Base-by-base conservation (phyloP, 192 early-diverging fungal species). In the Coemansia reversa region DNA sequence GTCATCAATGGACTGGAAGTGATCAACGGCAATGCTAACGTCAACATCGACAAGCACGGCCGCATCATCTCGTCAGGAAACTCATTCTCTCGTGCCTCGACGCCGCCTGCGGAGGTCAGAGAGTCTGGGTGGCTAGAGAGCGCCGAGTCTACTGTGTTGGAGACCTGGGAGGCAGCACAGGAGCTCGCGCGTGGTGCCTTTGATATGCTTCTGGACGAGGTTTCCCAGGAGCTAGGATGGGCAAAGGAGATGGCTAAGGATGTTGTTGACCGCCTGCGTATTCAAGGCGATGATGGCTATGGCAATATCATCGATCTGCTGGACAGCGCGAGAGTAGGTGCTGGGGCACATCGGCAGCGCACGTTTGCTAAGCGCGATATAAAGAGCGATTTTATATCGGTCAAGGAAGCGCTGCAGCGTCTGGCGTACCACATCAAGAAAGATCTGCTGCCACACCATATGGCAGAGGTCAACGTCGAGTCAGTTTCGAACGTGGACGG, bases 351-450 rank as follows among this genome's bases (percentile, higher is more conserved):
- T 28, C 62, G 49, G 28, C 65, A 68, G 60, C 60, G 33, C 20
- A 30, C 33, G 50, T 62, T 69, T 32, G 53, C 25, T 12, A 45
- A 27, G 20, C 67, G 67, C 51, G 35, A 39, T 20, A 56, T 72
- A 51, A 39, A 74, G 51, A 23, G 60, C 51, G 56, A 70, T 33
- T 69, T 58, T 19, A 64, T 88, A 33, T 79, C 83, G 9, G 88
- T 84, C 60, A 80, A 84, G 57, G 87, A 92, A 48, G 91, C 91
- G 20, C 56, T 91, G 9, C 58, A 81, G 39, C 83, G 87, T 7
- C 80, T 92, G 45, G 83, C 89, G 2, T 49, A 76, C 47, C 83
- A 81, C 65, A 80, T 93, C 50, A 82, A 85, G 47, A 49, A 82
- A 51, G 83, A 85, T 25, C 63, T 88, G 51, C 75, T 79, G 28